A percentile compares a stretch with the other conserved stretches of the same genome.
These are phyloP conservation scores for Russula olivacea DNA, from an alignment of 768 basidiomycete species.

Conservation along the genomic window DNA sequence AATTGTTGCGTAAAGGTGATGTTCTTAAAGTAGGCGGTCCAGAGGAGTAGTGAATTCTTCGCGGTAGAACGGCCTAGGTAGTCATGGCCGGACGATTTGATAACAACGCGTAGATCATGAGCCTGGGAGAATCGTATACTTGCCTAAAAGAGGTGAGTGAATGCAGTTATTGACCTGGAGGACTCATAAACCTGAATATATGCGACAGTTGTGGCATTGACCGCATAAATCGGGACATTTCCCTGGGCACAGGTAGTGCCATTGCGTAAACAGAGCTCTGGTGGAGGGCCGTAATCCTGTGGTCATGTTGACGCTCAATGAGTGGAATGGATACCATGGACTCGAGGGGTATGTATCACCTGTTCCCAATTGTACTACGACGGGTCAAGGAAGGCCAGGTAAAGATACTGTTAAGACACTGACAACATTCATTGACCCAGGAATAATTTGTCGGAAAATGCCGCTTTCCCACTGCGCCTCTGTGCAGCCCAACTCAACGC, in stretches of 20 bases:
- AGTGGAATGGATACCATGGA: too few relatives aligned
- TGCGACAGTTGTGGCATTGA: constrained; percentile 15
- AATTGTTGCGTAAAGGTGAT: constrained; percentile 31
- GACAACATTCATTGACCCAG: constrained; percentile 23
- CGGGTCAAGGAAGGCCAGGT: neutral
- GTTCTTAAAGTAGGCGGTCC: constrained; percentile 37
- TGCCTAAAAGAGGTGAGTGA: constrained; percentile 21
- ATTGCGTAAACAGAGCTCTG: constrained; percentile 17
- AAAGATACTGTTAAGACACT: neutral
- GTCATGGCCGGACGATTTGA: constrained; percentile 38
- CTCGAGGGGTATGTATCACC: neutral
- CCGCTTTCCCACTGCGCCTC: constrained; percentile 19
- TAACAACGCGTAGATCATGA: constrained; percentile 31
- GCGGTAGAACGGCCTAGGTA: constrained; percentile 42
- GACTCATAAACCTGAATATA: constrained; percentile 18
- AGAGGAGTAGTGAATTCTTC: constrained; percentile 37
- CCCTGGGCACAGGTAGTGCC: constrained; percentile 18
- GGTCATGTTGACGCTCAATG: neutral
- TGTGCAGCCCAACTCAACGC: constrained; percentile 14
- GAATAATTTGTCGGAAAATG: constrained; percentile 18
- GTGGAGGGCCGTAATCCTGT: constrained; percentile 14
- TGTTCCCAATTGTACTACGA: constrained; percentile 25
- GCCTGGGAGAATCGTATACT: constrained; percentile 31
- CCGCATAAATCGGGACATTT: constrained; percentile 20
- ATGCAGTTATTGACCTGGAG: too few relatives aligned